A percentile compares a stretch with the other conserved stretches of the same genome.
Conservation (phyloP, 73 alveolate species). For the Paramecium caudatum region DNA sequence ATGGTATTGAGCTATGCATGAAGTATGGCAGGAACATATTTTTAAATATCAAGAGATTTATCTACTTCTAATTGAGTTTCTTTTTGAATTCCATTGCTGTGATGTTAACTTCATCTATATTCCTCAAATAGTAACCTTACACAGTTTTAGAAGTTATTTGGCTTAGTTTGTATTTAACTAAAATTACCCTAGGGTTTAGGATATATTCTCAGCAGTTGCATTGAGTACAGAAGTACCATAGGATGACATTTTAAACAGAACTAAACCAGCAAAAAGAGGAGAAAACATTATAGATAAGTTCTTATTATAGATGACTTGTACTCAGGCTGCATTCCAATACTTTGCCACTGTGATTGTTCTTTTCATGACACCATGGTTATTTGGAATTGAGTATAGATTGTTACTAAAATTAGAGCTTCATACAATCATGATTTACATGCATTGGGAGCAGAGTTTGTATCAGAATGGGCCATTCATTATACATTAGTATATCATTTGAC, state of each 20-base stretch:
- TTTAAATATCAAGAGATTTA: constrained; percentile 52
- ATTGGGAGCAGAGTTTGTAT: constrained; percentile 56
- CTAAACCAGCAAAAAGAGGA: constrained; percentile 33
- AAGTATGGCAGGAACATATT: constrained; percentile 58
- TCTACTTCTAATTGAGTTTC: constrained; percentile 52
- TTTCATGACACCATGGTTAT: constrained; percentile 7
- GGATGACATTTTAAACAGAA: neutral
- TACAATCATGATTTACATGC: constrained; percentile 33
- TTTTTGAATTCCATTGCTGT: constrained; percentile 47
- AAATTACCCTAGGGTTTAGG: constrained; percentile 22
- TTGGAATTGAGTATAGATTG: constrained; percentile 50
- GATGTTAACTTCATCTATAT: constrained; percentile 48
- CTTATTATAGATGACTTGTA: constrained; percentile 2
- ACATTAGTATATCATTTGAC: constrained; percentile 65
- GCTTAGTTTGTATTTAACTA: constrained; percentile 15
- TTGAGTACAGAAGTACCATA: constrained; percentile 43
- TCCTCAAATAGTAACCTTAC: constrained; percentile 42
- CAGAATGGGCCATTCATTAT: constrained; percentile 68
- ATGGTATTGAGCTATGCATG: constrained; percentile 52
- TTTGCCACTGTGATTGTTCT: constrained; percentile 42
- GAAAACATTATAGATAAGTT: constrained; percentile 24
- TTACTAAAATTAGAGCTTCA: neutral
- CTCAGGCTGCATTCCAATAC: constrained; percentile 3
- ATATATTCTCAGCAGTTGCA: constrained; percentile 49
- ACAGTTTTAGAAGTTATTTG: constrained; percentile 41